Evolutionary conservation across 129 eudicot genomes (phyloP).

Genomic region (Lactuca sativa): DNA sequence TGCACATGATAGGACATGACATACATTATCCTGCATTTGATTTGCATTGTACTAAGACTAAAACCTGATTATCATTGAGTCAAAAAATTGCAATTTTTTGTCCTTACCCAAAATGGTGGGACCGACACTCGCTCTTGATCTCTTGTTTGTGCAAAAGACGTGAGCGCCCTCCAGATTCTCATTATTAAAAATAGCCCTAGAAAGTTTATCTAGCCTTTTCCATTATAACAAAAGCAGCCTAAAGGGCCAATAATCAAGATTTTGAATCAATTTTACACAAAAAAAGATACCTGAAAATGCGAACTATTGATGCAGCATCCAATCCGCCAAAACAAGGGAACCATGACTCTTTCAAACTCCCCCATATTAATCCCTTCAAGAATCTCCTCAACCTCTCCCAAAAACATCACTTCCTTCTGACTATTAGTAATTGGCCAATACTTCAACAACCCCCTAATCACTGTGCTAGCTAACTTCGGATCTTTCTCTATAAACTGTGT

Average conservation of each 20-base stretch:
- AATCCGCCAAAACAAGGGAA: constrained; percentile 79
- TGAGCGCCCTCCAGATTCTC: no score
- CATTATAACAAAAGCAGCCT: background rate
- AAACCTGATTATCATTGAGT: no score
- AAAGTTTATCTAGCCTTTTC: no score
- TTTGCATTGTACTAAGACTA: no score
- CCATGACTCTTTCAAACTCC: constrained; percentile 87
- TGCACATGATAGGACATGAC: no score
- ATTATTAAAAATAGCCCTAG: no score
- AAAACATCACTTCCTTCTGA: constrained; percentile 91
- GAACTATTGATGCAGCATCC: constrained; percentile 80
- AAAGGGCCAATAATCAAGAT: background rate
- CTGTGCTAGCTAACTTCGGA: constrained; percentile 77
- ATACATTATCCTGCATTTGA: no score
- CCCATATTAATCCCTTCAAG: constrained; percentile 73
- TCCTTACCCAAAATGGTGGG: no score
- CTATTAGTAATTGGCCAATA: constrained; percentile 94
- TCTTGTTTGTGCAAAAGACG: no score
- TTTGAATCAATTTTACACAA: background rate
- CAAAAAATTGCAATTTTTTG: no score
- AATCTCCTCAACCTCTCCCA: constrained; percentile 84
- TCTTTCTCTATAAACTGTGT: constrained; percentile 89
- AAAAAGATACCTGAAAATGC: constrained; percentile 75
- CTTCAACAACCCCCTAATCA: constrained; percentile 79
- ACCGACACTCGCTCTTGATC: no score